These are phyloP conservation scores for Aureobasidium sp. DNA, from an alignment of 2,329 filamentous ascomycete species.

Conservation along the genomic window DNA sequence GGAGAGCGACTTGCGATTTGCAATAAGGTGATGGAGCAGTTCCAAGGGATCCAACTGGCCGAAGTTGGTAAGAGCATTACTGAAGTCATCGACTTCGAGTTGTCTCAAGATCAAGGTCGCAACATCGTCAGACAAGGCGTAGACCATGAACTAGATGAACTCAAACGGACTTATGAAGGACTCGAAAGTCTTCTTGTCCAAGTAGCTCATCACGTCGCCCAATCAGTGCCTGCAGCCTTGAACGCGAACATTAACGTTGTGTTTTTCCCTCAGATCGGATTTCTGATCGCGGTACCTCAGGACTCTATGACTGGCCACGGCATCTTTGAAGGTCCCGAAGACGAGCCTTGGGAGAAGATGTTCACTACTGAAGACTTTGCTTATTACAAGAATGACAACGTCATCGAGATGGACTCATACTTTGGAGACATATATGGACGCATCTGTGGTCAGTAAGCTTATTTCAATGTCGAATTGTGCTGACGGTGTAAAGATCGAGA, in stretches of 20 bases:
- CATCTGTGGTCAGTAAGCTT: slow-evolving; percentile 60
- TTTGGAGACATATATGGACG: slow-evolving; percentile 79
- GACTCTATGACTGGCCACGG: slow-evolving; percentile 53
- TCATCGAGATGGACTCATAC: slow-evolving; percentile 71
- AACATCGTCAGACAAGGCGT: slow-evolving; percentile 68
- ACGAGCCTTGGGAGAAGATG: slow-evolving; percentile 66
- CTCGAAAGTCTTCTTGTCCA: slow-evolving; percentile 66
- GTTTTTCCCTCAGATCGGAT: slow-evolving; percentile 87
- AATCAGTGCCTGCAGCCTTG: slow-evolving; percentile 53
- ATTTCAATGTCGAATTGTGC: neutral
- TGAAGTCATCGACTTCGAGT: slow-evolving; percentile 71
- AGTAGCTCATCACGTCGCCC: slow-evolving; percentile 58
- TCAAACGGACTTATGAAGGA: slow-evolving; percentile 71
- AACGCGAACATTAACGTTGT: slow-evolving; percentile 63
- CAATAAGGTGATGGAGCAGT: slow-evolving; percentile 51
- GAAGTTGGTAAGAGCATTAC: slow-evolving; percentile 64
- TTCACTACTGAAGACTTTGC: slow-evolving; percentile 62
- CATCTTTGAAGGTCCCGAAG: slow-evolving; percentile 54
- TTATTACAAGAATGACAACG: slow-evolving; percentile 82
- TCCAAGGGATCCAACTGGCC: slow-evolving; percentile 54
- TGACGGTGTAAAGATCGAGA: slow-evolving; percentile 59
- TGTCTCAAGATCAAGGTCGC: slow-evolving; percentile 62
- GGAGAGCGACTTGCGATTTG: slow-evolving; percentile 47
- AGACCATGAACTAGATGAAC: slow-evolving; percentile 65
- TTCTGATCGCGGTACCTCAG: slow-evolving; percentile 67